Base-by-base conservation (phyloP, 352 stramenopile species). In the Globisporangium acanthophoron region DNA sequence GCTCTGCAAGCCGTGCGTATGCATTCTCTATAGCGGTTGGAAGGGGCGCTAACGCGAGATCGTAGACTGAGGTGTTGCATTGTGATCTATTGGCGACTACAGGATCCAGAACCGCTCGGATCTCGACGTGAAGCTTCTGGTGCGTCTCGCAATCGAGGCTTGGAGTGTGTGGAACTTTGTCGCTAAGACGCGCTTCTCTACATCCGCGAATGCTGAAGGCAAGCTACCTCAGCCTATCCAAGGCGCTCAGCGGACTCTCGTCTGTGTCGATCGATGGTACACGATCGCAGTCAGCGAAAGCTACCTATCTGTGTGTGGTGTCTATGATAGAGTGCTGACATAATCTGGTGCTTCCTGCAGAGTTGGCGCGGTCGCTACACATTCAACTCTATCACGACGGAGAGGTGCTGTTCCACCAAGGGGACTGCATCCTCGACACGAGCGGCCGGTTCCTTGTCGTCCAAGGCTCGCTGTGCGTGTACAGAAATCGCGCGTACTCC, bases 121-220 rank as follows among this genome's bases (percentile, higher is more conserved):
- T n/a, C 41, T 80, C 18, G 74, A 81, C 55, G 55, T 82, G 39
- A 85, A 82, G 57, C 54, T 85, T 8, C 45, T 85, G 56, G 72
- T 85, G 54, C 20, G 56, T 27, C 24, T 27, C 24, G 24, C 24
- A 27, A 27, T 27, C 24, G 24, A 27, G 24, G 24, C 24, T 27
- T 27, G 24, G 24, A 27, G 24, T 27, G 24, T 2, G 24, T 27
- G 24, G 24, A 27, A 27, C 24, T 27, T 27, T 27, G 24, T 27
- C 24, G 24, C 24, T 27, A 27, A 27, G 24, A 27, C 24, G 24
- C 24, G 24, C 24, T 27, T n/a, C 44, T 27, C 15, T 8, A 12
- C 13, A 29, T 24, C 57, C 8, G 2, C 8, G 37, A 16, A 1
- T 37, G 31, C 8, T 18, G 3, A 46, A 81, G 72, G 68, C 51